These are phyloP conservation scores for Kalanchoe fedtschenkoi DNA, from an alignment of 164 flowering plant species.

Conservation along the genomic window DNA sequence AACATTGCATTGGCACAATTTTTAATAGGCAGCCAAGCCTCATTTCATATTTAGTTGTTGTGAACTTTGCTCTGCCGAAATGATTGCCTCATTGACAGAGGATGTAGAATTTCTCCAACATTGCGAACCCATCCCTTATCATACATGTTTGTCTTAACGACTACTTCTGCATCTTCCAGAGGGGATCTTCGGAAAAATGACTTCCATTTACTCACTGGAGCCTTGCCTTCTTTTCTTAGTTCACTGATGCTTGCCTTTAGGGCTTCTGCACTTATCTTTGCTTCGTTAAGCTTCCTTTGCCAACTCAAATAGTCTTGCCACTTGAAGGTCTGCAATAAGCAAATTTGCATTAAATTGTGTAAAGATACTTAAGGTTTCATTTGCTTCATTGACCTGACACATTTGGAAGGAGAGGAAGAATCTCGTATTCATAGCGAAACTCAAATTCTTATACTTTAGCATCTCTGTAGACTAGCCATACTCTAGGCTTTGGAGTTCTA, in stretches of 20 bases:
- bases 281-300: conserved; percentile 67
- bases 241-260: conserved; percentile 56
- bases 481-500: too few species aligned
- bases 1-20: too few species aligned
- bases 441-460: too few species aligned
- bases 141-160: conserved; percentile 50
- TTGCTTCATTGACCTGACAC: background rate
- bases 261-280: conserved; percentile 68
- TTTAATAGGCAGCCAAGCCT: too few species aligned
- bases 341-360: background rate
- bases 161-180: conserved; percentile 28
- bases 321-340: conserved; percentile 54
- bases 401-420: too few species aligned
- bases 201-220: conserved; percentile 59
- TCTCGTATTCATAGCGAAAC: too few species aligned
- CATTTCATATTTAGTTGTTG: conserved; percentile 17
- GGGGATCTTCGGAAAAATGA: conserved; percentile 53
- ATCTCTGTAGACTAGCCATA: too few species aligned
- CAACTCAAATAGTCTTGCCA: conserved; percentile 78
- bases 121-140: conserved; percentile 58
- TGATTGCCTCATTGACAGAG: conserved; percentile 56
- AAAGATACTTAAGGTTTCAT: background rate
- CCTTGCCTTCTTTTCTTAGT: conserved; percentile 36
- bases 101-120: conserved; percentile 49
- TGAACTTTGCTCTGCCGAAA: conserved; percentile 33